phyloP scores from a whole-genome alignment of 768 basidiomycete genomes.

The Daedaleopsis sinensis region DNA sequence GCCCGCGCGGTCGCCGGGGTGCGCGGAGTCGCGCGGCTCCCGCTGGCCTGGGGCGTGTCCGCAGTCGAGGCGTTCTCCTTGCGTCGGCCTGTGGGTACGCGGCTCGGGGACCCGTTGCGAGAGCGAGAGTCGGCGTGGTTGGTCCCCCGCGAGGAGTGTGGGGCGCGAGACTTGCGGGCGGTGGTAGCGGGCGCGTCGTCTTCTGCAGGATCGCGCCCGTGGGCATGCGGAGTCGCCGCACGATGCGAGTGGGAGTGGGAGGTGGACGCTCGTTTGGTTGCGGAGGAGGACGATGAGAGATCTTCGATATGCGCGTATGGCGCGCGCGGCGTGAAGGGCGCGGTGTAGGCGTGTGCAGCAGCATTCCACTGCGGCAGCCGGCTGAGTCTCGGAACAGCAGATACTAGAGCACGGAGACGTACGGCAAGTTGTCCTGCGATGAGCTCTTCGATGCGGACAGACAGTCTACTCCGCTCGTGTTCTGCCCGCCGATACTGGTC shows the following conservation, averaged over 20 bases:
- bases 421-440: conserved; percentile 43
- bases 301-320: conserved; percentile 18
- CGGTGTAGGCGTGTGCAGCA: conserved; percentile 21
- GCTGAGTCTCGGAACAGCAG: neutral
- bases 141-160: neutral
- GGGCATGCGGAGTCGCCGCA: conserved; percentile 5
- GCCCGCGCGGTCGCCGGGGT: conserved; percentile 7
- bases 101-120: conserved; percentile 3
- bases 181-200: neutral
- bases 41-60: neutral
- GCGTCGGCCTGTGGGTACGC: conserved; percentile 3
- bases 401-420: conserved; percentile 22
- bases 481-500: conserved; percentile 79
- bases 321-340: conserved; percentile 9
- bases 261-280: conserved; percentile 27
- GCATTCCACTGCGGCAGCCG: conserved; percentile 23
- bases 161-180: conserved; percentile 7
- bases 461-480: conserved; percentile 61
- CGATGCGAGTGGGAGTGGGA: conserved; percentile 12
- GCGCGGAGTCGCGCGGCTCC: conserved; percentile 5
- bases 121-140: neutral
- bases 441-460: conserved; percentile 61
- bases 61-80: neutral
- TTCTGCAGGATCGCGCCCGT: conserved; percentile 7
- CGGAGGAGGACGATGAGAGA: conserved; percentile 21